These are phyloP conservation scores for Pleodorina starrii DNA, from an alignment of 139 green algal species.

Conservation along the genomic window DNA sequence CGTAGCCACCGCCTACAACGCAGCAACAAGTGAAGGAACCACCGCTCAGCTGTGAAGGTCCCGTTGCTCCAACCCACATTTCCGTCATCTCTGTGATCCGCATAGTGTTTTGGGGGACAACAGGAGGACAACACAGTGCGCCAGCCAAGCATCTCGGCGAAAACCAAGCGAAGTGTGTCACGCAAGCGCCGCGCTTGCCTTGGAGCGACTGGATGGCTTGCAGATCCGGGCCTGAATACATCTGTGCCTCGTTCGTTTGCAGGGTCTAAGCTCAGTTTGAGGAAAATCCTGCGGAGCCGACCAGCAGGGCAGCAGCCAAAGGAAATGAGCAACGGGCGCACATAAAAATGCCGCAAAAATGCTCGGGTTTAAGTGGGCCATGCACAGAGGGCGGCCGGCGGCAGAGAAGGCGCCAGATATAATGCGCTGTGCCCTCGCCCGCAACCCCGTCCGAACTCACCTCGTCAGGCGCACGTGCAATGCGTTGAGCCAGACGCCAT, in stretches of 20 bases:
- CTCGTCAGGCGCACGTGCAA: slow-evolving; percentile 5
- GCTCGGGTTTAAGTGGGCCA: too few relatives aligned
- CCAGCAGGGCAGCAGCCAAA: neutral
- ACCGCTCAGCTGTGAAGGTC: too few relatives aligned
- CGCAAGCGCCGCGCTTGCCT: neutral
- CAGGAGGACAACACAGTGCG: too few relatives aligned
- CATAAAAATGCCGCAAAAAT: neutral
- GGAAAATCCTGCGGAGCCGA: neutral
- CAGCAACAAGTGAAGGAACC: slow-evolving; percentile 3
- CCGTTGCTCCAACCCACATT: too few relatives aligned
- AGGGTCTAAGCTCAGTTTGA: neutral
- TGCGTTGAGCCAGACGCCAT: neutral
- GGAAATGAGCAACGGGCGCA: neutral
- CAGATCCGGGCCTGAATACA: slow-evolving; percentile 16
- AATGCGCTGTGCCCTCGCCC: neutral
- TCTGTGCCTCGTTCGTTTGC: neutral
- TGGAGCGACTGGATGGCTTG: slow-evolving; percentile 10
- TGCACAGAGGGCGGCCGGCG: neutral
- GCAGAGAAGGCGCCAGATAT: neutral
- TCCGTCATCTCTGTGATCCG: too few relatives aligned
- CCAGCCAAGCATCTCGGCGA: too few relatives aligned
- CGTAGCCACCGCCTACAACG: neutral
- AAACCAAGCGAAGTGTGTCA: too few relatives aligned
- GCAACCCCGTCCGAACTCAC: neutral
- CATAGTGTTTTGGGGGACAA: too few relatives aligned